Conservation (phyloP, 2,329 filamentous ascomycete species). For the Coniosporium tulheliwenetii region DNA sequence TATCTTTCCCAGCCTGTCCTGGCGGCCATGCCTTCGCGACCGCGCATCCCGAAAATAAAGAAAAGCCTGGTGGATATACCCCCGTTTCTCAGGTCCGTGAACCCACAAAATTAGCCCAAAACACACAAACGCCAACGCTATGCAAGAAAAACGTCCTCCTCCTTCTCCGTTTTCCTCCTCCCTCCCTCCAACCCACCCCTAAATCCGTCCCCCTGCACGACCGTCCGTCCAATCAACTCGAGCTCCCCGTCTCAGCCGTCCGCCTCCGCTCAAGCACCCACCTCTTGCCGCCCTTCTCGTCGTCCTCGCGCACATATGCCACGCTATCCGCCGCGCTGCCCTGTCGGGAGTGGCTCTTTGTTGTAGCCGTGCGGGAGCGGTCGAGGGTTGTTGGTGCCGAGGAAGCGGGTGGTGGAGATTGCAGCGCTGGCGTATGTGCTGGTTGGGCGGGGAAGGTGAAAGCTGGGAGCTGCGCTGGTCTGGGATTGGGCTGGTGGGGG, state of each 20-base stretch:
- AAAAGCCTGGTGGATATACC: too few species aligned
- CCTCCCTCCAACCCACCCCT: neutral
- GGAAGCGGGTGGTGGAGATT: neutral
- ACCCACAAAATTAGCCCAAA: too few species aligned
- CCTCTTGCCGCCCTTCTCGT: slow-evolving; percentile 39
- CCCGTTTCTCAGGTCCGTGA: too few species aligned
- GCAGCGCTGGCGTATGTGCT: neutral
- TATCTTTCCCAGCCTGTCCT: too few species aligned
- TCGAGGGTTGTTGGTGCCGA: slow-evolving; percentile 26
- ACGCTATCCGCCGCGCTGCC: slow-evolving; percentile 50
- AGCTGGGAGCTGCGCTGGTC: too few species aligned
- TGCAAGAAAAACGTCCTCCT: too few species aligned
- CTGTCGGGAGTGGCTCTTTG: slow-evolving; percentile 14
- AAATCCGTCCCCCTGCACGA: slow-evolving; percentile 39
- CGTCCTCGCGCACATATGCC: slow-evolving; percentile 47
- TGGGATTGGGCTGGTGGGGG: neutral
- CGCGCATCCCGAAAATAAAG: too few species aligned
- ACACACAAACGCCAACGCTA: too few species aligned
- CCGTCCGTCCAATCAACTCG: slow-evolving; percentile 48
- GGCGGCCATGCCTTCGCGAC: too few species aligned
- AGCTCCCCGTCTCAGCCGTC: slow-evolving; percentile 47
- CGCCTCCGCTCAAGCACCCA: slow-evolving; percentile 58
- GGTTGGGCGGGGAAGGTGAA: neutral
- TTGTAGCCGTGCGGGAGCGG: neutral
- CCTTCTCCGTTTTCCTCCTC: neutral